Base-by-base conservation (phyloP, 768 basidiomycete genomes). In the Candolleomyces aberdarensis region DNA sequence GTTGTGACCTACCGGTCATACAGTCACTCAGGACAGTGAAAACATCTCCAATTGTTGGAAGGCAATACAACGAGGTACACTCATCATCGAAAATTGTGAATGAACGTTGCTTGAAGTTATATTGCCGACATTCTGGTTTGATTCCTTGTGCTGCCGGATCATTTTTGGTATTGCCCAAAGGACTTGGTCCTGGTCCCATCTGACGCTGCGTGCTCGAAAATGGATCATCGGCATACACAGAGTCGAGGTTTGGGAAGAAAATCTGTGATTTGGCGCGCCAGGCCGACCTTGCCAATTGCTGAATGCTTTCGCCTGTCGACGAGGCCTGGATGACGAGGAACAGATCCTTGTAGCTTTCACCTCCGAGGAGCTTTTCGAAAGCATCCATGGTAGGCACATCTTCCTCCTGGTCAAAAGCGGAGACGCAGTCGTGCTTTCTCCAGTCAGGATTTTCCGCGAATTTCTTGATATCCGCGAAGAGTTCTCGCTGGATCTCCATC, bases 401-500 rank as follows among this genome's bases (percentile, higher is more conserved):
- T 11, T 56, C 31, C 5, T 46, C 39, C 36, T 48, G 32, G 11
- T 14, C 5, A 29, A 43, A 46, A 5, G 41, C 20, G 9, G 39
- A 8, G 7, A 57, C 3, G 8, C 1, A 29, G 17, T 8, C 5
- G 20, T 44, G 10, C 17, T 57, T 26, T 22, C 56, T 22, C 56
- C 56, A 47, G 10, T 29, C 15, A n/a, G 15, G 20, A 7, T n/a
- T 8, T 10, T 11, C 11, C 6, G 39, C 3, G 20, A 57, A 57
- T 15, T 36, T 29, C 41, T 60, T 41, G 39, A 65, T 62, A 36
- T 65, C 62, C 1, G 55, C n/a, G 51, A 62, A 65, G 17, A 65
- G 56, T 13, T 13, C 26, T 11, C 54, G 22, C 46, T 62, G 64
- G 10, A 65, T 62, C 22, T 57, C n/a, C 17, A 49, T 50, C n/a